These are phyloP conservation scores for Tuber borchii DNA, from an alignment of 495 filamentous ascomycete species.

Conservation along the genomic window DNA sequence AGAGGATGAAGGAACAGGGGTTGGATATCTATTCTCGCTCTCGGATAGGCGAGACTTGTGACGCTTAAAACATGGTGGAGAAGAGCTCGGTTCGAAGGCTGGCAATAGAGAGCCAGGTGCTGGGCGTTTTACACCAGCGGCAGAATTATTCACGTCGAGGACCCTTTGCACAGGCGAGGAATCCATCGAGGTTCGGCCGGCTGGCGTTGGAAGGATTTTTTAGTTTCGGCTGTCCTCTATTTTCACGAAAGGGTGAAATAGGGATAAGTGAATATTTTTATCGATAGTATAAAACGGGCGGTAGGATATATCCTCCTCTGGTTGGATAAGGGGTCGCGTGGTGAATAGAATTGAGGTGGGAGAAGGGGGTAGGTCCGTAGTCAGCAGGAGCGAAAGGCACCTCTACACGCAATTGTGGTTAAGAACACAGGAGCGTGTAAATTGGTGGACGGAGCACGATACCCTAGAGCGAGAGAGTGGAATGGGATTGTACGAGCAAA, in stretches of 20 bases:
- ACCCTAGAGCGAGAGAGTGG: slow-evolving; percentile 7
- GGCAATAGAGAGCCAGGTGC: slow-evolving; percentile 70
- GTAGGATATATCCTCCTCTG: neutral
- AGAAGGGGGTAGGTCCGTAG: slow-evolving; percentile 11
- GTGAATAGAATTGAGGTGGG: neutral
- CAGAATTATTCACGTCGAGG: slow-evolving; percentile 38
- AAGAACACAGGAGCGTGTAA: slow-evolving; percentile 31
- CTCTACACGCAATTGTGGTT: slow-evolving; percentile 34
- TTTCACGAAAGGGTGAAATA: slow-evolving; percentile 2
- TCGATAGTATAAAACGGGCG: slow-evolving; percentile 4
- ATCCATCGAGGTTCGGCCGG: slow-evolving; percentile 21
- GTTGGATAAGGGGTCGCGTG: neutral
- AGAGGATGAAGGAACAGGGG: slow-evolving; percentile 86
- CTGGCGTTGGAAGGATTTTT: neutral
- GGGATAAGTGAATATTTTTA: slow-evolving; percentile 5
- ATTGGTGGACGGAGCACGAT: slow-evolving; percentile 26
- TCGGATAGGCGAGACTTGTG: slow-evolving; percentile 63
- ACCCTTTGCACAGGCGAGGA: slow-evolving; percentile 33
- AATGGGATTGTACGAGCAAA: neutral
- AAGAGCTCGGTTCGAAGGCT: slow-evolving; percentile 86
- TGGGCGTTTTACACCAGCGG: slow-evolving; percentile 66
- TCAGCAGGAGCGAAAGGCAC: slow-evolving; percentile 30
- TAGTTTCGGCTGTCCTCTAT: neutral
- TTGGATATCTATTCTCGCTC: slow-evolving; percentile 60
- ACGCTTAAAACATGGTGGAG: slow-evolving; percentile 74